Percentiles rank a stretch among this genome's conserved stretches.
These are phyloP conservation scores for Kodamaea sagamina DNA, from an alignment of 805 yeast species.

Conservation along the genomic window DNA sequence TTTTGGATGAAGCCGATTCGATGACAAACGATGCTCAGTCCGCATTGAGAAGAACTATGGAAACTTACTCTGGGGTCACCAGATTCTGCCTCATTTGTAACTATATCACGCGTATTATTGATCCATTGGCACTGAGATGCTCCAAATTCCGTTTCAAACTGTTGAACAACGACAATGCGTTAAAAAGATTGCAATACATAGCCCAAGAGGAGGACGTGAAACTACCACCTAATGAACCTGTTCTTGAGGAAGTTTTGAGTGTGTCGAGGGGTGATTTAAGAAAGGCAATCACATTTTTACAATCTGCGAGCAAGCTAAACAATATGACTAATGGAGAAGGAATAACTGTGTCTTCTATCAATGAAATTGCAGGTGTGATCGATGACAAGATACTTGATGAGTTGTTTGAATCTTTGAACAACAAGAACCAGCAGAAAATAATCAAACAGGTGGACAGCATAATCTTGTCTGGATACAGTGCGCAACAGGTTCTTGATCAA, in stretches of 20 bases:
- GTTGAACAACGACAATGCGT: conserved; percentile 69
- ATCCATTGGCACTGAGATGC: conserved; percentile 94
- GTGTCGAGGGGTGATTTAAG: conserved; percentile 89
- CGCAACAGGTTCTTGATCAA: conserved; percentile 68
- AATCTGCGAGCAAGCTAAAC: conserved; percentile 71
- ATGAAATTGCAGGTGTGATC: conserved; percentile 78
- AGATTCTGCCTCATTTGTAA: conserved; percentile 95
- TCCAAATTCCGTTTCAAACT: conserved; percentile 90
- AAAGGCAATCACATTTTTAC: conserved; percentile 86
- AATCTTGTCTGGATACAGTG: conserved; percentile 75
- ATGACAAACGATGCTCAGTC: conserved; percentile 97
- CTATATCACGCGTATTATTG: conserved; percentile 94
- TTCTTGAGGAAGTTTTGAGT: conserved; percentile 61
- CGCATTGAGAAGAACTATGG: conserved; percentile 93
- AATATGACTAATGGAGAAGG: conserved; percentile 20
- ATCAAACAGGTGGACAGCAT: conserved; percentile 52
- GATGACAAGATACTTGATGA: conserved; percentile 49
- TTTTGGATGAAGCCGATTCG: conserved; percentile 94
- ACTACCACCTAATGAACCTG: conserved; percentile 45
- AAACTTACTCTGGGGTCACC: conserved; percentile 80
- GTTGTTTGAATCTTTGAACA: conserved; percentile 37
- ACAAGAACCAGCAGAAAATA: conserved; percentile 23
- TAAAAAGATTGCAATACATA: conserved; percentile 64
- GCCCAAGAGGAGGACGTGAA: conserved; percentile 42
- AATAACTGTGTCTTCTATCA: conserved; percentile 50